Percentiles rank a stretch among this genome's conserved stretches.
Evolutionary conservation across 306 rosid genomes (phyloP).

Genomic region (Casuarina cunninghamiana): DNA sequence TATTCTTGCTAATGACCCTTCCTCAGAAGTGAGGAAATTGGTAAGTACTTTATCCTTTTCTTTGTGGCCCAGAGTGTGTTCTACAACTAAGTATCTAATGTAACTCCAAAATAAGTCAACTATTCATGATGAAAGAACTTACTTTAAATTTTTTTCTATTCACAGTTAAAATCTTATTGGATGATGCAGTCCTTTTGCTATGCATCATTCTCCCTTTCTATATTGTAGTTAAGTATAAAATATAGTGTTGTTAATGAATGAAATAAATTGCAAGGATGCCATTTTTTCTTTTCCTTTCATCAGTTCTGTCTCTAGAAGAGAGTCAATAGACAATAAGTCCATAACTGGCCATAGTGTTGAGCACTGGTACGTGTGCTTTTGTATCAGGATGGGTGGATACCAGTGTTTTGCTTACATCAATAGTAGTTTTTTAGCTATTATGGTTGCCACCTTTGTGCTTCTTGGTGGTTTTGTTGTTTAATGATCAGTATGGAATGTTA

Average conservation of each 20-base stretch:
- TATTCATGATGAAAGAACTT: conserved; percentile 7
- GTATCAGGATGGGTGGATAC: not conserved
- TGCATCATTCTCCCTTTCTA: not conserved
- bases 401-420: not conserved
- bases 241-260: not conserved
- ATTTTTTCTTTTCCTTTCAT: conserved; percentile 7
- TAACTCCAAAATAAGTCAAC: conserved; percentile 11
- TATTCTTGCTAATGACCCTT: conserved; percentile 76
- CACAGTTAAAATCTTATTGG: not conserved
- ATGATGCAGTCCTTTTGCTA: not conserved
- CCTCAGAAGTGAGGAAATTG: conserved; percentile 88
- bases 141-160: conserved; percentile 20
- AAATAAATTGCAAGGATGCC: conserved; percentile 3
- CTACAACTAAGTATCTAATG: conserved; percentile 15
- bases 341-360: not conserved
- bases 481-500: conserved; percentile 6
- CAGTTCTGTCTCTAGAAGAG: not conserved
- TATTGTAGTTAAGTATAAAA: conserved; percentile 16
- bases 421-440: not conserved
- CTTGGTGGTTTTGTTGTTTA: not conserved
- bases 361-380: not conserved
- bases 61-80: conserved; percentile 10
- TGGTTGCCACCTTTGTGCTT: not conserved
- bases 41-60: conserved; percentile 46
- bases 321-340: not conserved